These are phyloP conservation scores for Gnomoniopsis smithogilvyi DNA, from an alignment of 2,329 filamentous ascomycete genomes.

Conservation along the genomic window DNA sequence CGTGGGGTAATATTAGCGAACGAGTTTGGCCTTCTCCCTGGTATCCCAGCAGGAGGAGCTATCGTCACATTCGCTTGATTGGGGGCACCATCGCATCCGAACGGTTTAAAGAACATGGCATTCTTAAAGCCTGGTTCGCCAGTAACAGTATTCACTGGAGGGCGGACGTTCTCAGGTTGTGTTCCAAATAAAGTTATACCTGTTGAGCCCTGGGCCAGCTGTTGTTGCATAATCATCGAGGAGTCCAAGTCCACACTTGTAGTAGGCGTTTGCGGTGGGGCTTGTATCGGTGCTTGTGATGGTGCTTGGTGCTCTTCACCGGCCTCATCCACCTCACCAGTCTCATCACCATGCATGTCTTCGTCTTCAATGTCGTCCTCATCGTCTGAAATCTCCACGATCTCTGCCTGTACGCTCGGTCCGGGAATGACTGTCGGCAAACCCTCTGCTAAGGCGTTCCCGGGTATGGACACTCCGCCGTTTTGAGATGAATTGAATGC, in stretches of 20 bases:
- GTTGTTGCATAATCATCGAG: background rate
- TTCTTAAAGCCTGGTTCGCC: background rate
- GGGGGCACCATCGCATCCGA: background rate
- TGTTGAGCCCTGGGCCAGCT: background rate
- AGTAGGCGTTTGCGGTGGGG: background rate
- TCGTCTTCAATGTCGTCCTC: slow-evolving; percentile 1
- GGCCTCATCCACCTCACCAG: background rate
- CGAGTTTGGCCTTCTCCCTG: background rate
- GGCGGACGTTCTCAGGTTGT: background rate
- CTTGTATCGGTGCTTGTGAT: background rate
- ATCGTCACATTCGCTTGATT: background rate
- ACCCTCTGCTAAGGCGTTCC: background rate
- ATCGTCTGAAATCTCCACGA: background rate
- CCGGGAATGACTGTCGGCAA: background rate
- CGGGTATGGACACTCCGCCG: background rate
- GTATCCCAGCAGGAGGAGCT: background rate
- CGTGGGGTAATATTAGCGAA: background rate
- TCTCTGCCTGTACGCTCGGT: background rate
- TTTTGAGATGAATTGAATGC: background rate
- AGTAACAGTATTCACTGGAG: background rate
- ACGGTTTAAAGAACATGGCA: background rate
- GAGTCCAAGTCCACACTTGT: background rate
- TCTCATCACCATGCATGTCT: background rate
- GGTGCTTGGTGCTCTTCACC: background rate
- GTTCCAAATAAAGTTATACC: background rate